Conservation (phyloP, 2,329 filamentous ascomycete genomes). For the Nemania diffusa region DNA sequence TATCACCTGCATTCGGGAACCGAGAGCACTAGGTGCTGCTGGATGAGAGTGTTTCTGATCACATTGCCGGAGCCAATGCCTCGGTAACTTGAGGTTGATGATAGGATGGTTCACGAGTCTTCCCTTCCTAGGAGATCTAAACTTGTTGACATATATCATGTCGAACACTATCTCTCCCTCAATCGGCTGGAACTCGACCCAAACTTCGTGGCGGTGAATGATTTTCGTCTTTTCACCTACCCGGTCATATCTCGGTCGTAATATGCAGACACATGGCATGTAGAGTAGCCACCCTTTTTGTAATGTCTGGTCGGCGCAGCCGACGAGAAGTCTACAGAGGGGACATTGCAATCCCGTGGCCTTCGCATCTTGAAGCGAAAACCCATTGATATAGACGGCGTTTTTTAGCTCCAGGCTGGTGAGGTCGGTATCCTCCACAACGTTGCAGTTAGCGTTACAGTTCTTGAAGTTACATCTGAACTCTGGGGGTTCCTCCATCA, state of each 20-base stretch:
- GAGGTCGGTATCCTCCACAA: neutral
- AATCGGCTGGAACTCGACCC: constrained; percentile 23
- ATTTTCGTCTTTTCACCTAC: neutral
- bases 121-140: neutral
- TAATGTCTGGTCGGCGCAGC: neutral
- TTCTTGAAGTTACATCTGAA: neutral
- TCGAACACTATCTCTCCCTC: constrained; percentile 15
- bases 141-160: neutral
- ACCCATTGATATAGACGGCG: constrained; percentile 18
- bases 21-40: neutral
- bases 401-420: constrained; percentile 6
- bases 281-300: constrained; percentile 13
- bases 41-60: constrained; percentile 18
- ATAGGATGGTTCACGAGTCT: neutral
- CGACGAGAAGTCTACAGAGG: constrained; percentile 6
- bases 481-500: neutral
- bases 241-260: constrained; percentile 25
- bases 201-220: constrained; percentile 21
- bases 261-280: constrained; percentile 16
- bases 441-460: neutral
- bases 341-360: constrained; percentile 4
- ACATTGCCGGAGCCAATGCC: constrained; percentile 14
- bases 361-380: constrained; percentile 10
- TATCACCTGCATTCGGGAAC: constrained; percentile 17
- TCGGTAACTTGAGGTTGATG: neutral